Evolutionary conservation across 1,284 basidiomycete genomes (phyloP).

Genomic region (Ganoderma sinense): DNA sequence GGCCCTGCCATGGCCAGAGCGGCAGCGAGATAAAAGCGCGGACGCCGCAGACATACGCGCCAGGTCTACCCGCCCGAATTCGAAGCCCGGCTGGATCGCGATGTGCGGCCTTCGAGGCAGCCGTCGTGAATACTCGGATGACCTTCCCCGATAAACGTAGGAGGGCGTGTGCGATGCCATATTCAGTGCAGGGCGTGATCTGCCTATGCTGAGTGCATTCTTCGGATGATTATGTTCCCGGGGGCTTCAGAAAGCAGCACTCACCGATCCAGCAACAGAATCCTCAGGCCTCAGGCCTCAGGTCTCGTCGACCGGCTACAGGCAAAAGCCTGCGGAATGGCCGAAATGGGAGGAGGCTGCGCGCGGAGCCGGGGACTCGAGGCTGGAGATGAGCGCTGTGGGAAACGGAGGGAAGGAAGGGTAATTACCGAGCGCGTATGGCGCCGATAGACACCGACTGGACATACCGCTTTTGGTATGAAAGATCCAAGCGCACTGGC

Average conservation of each 20-base stretch:
- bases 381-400: neutral
- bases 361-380: constrained; percentile 4
- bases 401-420: constrained; percentile 17
- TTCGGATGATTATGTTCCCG: constrained; percentile 8
- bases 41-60: neutral
- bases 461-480: constrained; percentile 6
- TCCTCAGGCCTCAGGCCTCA: too few relatives aligned
- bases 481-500: constrained; percentile 22
- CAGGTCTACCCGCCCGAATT: neutral
- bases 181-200: neutral
- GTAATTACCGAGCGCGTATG: constrained; percentile 25
- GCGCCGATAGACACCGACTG: constrained; percentile 13
- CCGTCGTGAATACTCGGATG: neutral
- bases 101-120: neutral
- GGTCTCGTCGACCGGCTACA: neutral
- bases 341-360: neutral
- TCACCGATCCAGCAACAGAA: neutral
- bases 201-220: neutral
- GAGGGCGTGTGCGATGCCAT: neutral
- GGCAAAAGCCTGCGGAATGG: neutral
- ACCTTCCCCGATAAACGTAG: neutral
- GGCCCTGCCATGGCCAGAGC: neutral
- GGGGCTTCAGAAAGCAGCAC: neutral
- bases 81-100: neutral
- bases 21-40: neutral